These are phyloP conservation scores for Immersiporthe knoxdaviesiana DNA, from an alignment of 2,329 filamentous ascomycete species.

Conservation along the genomic window DNA sequence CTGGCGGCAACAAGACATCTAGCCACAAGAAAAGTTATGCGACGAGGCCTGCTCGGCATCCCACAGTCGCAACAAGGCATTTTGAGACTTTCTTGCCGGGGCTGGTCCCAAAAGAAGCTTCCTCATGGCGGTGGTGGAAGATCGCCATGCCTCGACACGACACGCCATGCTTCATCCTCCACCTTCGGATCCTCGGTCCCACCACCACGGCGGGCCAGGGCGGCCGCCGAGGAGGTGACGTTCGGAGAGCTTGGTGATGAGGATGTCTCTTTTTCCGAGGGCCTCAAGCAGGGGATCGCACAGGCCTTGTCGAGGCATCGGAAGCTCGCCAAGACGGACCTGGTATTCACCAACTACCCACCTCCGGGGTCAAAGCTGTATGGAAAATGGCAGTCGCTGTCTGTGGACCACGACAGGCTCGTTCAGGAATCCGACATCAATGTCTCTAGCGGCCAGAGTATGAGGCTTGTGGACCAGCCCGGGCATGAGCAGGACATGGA, in stretches of 20 bases:
- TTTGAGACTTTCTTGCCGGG: constrained; percentile 8
- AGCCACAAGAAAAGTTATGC: constrained; percentile 26
- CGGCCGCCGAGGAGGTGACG: constrained; percentile 25
- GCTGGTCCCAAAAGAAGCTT: neutral
- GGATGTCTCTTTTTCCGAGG: constrained; percentile 20
- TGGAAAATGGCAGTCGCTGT: constrained; percentile 35
- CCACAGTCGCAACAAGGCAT: constrained; percentile 25
- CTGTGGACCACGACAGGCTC: constrained; percentile 35
- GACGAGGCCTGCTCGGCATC: constrained; percentile 22
- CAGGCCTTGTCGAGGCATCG: constrained; percentile 15
- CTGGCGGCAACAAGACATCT: constrained; percentile 18
- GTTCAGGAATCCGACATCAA: constrained; percentile 34
- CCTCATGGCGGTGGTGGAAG: neutral
- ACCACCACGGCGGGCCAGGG: constrained; percentile 19
- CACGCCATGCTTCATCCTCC: constrained; percentile 18
- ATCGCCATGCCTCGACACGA: too few species aligned
- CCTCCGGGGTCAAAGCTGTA: constrained; percentile 29
- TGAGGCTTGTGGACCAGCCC: constrained; percentile 35
- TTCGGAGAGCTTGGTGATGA: constrained; percentile 15
- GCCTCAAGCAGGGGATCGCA: constrained; percentile 23
- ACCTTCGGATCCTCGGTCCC: constrained; percentile 11
- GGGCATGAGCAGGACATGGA: constrained; percentile 36
- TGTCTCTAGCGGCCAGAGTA: neutral
- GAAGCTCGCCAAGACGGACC: neutral
- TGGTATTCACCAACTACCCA: constrained; percentile 16